A percentile compares a stretch with the other conserved stretches of the same genome.
phyloP scores from a whole-genome alignment of 2,329 filamentous ascomycete species.

The Colletotrichum cuscutae region DNA sequence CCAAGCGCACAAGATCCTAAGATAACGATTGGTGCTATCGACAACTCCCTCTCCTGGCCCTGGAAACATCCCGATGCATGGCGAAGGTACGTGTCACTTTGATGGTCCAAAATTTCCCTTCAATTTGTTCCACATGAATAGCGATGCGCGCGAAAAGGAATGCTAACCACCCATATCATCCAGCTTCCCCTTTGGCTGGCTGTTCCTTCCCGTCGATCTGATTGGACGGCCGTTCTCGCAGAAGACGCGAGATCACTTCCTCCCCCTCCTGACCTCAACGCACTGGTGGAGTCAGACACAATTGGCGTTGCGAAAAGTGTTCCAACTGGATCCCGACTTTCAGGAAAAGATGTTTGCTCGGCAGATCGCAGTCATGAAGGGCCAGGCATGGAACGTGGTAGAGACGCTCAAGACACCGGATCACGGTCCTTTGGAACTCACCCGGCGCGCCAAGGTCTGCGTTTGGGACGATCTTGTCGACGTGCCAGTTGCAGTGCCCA shows the following conservation, averaged over 20 bases:
- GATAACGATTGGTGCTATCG: slow-evolving; percentile 90
- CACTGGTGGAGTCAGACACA: slow-evolving; percentile 98
- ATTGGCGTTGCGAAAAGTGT: slow-evolving; percentile 84
- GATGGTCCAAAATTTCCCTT: background rate
- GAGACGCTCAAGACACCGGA: slow-evolving; percentile 94
- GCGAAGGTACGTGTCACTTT: slow-evolving; percentile 58
- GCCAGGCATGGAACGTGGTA: slow-evolving; percentile 98
- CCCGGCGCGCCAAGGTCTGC: slow-evolving; percentile 87
- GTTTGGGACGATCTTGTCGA: slow-evolving; percentile 99
- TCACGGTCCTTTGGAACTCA: slow-evolving; percentile 93
- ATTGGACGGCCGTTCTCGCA: slow-evolving; percentile 97
- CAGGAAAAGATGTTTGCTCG: slow-evolving; percentile 99
- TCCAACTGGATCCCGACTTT: slow-evolving; percentile 93
- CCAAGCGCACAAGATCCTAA: slow-evolving; percentile 61
- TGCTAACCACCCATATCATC: slow-evolving; percentile 7
- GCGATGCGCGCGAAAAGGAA: background rate
- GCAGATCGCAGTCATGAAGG: slow-evolving; percentile 99
- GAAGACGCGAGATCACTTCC: slow-evolving; percentile 91
- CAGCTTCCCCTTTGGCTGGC: slow-evolving; percentile 98
- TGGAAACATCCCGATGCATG: slow-evolving; percentile 98
- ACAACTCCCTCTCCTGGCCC: slow-evolving; percentile 98
- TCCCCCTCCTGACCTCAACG: slow-evolving; percentile 94
- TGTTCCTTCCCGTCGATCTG: slow-evolving; percentile 94
- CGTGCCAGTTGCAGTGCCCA: slow-evolving; percentile 91
- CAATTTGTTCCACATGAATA: background rate